Percentiles rank a stretch among this genome's conserved stretches.
These are phyloP conservation scores for Phlebopus sp. DNA, from an alignment of 1,284 basidiomycete genomes.

Conservation along the genomic window DNA sequence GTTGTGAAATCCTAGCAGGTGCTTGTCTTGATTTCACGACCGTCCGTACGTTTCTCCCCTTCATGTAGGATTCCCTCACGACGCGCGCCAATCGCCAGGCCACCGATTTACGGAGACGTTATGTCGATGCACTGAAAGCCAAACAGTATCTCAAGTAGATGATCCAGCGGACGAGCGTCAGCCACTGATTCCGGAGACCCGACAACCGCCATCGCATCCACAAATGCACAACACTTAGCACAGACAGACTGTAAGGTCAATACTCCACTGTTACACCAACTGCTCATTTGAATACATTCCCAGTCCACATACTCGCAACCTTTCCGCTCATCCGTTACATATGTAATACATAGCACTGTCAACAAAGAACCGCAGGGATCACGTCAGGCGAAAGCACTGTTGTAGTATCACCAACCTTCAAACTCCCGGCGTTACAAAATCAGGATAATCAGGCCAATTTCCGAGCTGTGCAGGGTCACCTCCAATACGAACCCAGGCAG, in stretches of 20 bases:
- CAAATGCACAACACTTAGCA: conserved; percentile 19
- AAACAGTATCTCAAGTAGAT: background rate
- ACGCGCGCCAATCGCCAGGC: conserved; percentile 8
- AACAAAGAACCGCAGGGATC: no score
- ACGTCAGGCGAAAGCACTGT: background rate
- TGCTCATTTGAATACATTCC: background rate
- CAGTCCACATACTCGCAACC: conserved; percentile 7
- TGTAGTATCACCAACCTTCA: conserved; percentile 17
- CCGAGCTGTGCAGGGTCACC: conserved; percentile 66
- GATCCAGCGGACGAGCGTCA: conserved; percentile 15
- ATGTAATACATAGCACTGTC: no score
- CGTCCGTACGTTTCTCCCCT: conserved; percentile 13
- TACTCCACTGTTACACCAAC: background rate
- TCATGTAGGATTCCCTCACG: background rate
- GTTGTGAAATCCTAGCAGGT: conserved; percentile 23
- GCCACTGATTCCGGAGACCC: conserved; percentile 21
- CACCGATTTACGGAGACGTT: conserved; percentile 25
- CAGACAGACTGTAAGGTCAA: background rate
- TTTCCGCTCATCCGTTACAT: no score
- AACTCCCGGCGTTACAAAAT: conserved; percentile 60
- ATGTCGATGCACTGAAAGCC: conserved; percentile 22
- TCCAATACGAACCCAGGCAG: conserved; percentile 70
- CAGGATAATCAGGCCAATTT: conserved; percentile 63
- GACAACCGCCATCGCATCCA: conserved; percentile 22
- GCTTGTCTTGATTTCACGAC: conserved; percentile 25